Evolutionary conservation across 176 grass and related monocot species (phyloP), one percentile per base, ranked within the genome.

Genomic region (Eleusine indica): DNA sequence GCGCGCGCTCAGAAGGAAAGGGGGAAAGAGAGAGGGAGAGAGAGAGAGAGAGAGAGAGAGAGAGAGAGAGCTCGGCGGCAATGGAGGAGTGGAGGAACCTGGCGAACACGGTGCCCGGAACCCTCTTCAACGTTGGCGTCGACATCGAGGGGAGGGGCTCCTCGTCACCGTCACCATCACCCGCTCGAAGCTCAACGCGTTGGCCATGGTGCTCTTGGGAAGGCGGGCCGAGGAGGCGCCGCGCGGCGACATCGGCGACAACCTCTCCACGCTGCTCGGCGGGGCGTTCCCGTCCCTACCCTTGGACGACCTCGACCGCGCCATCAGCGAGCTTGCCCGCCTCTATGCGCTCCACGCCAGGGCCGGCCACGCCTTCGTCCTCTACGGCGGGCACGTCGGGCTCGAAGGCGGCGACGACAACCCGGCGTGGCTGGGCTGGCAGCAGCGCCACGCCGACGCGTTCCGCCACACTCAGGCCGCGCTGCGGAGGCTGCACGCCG

Each of bases 51-150:
- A 29, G 46, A 48, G 7, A 6, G 40, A 4, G 3, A 44, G 13
- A 68, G 14, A 68, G 15, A 39, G 35, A 39, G 30, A 7, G 17
- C 38, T 18, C 40, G 68, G 9, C 21, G 43, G 42, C 12, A 49
- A 72, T 48, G 70, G 70, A 29, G 70, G 40, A n/a, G 40, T 48
- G 70, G 70, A 72, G 5, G 43, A 25, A 28, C n/a, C n/a, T 72
- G 70, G 5, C 11, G 70, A 12, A 29, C n/a, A 48, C 12, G 70
- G 70, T 29, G 43, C 21, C n/a, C 12, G 5, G n/a, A 0, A 3
- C 4, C 22, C n/a, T 72, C 69, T 6, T 14, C n/a, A 14, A 0
- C 11, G 42, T 71, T 10, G 19, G 11, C 42, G 0, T 28, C 21
- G 11, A 46, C 42, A 15, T 11, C 42, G 1, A 4, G 18, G 25